Base-by-base conservation (phyloP, 1,139 yeast species). In the Williopsis jadinii region DNA sequence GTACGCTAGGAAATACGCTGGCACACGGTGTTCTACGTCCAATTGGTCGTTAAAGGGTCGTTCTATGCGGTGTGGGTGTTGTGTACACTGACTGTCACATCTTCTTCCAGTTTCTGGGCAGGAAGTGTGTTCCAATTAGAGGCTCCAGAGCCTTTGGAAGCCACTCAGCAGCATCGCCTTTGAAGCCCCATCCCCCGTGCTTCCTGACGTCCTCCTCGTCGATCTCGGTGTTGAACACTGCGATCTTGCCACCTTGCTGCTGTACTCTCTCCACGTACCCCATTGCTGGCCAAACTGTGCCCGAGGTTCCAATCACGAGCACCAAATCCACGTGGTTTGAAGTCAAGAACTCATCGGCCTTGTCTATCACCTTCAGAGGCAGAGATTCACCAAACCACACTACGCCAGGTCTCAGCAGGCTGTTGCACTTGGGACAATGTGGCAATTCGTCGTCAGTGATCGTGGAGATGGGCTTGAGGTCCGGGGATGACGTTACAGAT, bases 351-450 rank as follows among this genome's bases (percentile, higher is more conserved):
- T 73, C 75, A 62, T 87, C 95, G 5, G 87, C 85, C 32, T 64
- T 64, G 46, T 79, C 80, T 43, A 87, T 71, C 10, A 71, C 71
- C 37, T 64, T 64, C 43, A 84, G 61, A 1, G 95, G 86, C 37
- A 87, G 63, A 10, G 87, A 72, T 59, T 87, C 97, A 5, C 96
- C 96, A 62, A 83, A 86, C 96, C 96, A 87, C 3, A 86, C 92
- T 6, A 88, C 94, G 0, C 94, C 95, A 0, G 97, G 96, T 27
- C 96, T 68, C 42, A 87, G 61, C 19, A 84, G 59, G 0, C 78
- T 64, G 11, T 66, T 59, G 56, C 97, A 87, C 9, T 65, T 63
- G 0, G 95, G 95, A 57, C 97, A 88, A 36, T 59, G 70, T 1
- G 95, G 95, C n/a, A 86, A 66, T 2, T 79, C 78, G 2, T 62